These are phyloP conservation scores for Cordyceps javanica DNA, from an alignment of 2,329 filamentous ascomycete species.

Conservation along the genomic window DNA sequence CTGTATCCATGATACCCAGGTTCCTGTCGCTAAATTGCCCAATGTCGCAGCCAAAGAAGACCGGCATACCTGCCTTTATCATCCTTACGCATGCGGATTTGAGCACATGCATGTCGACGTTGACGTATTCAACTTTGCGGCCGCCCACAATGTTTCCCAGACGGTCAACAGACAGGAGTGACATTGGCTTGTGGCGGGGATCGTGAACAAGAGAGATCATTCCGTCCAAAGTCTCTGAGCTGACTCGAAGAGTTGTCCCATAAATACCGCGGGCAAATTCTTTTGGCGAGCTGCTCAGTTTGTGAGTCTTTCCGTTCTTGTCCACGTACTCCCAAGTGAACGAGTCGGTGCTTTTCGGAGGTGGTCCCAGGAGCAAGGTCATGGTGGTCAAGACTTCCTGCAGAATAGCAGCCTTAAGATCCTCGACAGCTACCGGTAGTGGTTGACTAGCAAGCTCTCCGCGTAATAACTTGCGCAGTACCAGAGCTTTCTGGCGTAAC, in stretches of 20 bases:
- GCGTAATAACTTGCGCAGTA: slow-evolving; percentile 53
- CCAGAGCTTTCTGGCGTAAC: slow-evolving; percentile 77
- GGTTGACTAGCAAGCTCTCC: slow-evolving; percentile 19
- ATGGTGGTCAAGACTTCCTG: slow-evolving; percentile 73
- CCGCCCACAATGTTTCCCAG: slow-evolving; percentile 79
- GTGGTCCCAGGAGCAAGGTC: slow-evolving; percentile 76
- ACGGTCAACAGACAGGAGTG: slow-evolving; percentile 67
- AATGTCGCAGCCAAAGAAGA: slow-evolving; percentile 87
- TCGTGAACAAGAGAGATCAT: slow-evolving; percentile 83
- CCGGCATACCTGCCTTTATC: slow-evolving; percentile 69
- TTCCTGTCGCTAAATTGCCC: slow-evolving; percentile 68
- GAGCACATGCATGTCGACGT: slow-evolving; percentile 67
- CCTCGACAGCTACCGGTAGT: slow-evolving; percentile 35
- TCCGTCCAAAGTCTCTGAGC: slow-evolving; percentile 53
- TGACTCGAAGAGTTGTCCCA: slow-evolving; percentile 52
- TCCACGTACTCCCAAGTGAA: slow-evolving; percentile 81
- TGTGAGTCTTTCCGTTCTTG: slow-evolving; percentile 56
- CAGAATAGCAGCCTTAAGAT: slow-evolving; percentile 66
- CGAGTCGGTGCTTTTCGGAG: slow-evolving; percentile 59
- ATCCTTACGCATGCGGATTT: slow-evolving; percentile 70
- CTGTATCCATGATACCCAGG: slow-evolving; percentile 73
- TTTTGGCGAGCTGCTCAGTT: slow-evolving; percentile 59
- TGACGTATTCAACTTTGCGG: slow-evolving; percentile 71
- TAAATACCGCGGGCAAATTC: slow-evolving; percentile 66
- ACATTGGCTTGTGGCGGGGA: slow-evolving; percentile 68